Evolutionary conservation across 2,329 filamentous ascomycete species (phyloP).

Genomic region (Fusarium nurragi): DNA sequence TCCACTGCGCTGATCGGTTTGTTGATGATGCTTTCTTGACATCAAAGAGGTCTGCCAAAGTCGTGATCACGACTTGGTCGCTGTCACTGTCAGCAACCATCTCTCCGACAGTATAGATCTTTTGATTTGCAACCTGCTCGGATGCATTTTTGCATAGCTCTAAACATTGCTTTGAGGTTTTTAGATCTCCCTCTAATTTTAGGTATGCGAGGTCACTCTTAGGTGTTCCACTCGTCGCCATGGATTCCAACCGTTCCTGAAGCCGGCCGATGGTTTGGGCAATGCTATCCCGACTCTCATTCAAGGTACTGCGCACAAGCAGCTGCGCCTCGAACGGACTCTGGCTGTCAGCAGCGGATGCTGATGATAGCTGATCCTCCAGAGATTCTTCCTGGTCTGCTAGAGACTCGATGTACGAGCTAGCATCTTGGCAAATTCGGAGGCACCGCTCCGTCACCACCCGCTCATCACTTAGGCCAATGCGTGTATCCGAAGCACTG

Average conservation of each 20-base stretch:
- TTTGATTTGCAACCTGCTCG: conserved; percentile 44
- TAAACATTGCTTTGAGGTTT: conserved; percentile 49
- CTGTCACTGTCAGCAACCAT: conserved; percentile 50
- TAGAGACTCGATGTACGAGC: conserved; percentile 48
- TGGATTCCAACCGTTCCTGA: conserved; percentile 45
- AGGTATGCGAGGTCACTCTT: conserved; percentile 40
- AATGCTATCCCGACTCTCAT: conserved; percentile 47
- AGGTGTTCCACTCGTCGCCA: conserved; percentile 38
- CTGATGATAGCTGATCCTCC: conserved; percentile 17
- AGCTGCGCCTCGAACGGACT: conserved; percentile 48
- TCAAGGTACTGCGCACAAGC: conserved; percentile 45
- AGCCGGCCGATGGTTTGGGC: conserved; percentile 46
- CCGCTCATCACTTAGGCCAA: conserved; percentile 50
- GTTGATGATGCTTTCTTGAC: conserved; percentile 50
- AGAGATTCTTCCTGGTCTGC: conserved; percentile 41
- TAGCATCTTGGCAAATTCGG: conserved; percentile 51
- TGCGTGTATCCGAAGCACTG: conserved; percentile 26
- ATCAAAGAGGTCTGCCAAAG: conserved; percentile 54
- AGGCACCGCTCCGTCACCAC: conserved; percentile 52
- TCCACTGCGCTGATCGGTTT: conserved; percentile 48
- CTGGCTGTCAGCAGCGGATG: background rate
- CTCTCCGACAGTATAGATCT: conserved; percentile 50
- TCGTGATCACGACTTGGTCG: conserved; percentile 54
- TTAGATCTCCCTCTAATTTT: conserved; percentile 49
- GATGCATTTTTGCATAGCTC: conserved; percentile 51